Conservation (phyloP, 345 rosid species). For the Geranium brycei region DNA sequence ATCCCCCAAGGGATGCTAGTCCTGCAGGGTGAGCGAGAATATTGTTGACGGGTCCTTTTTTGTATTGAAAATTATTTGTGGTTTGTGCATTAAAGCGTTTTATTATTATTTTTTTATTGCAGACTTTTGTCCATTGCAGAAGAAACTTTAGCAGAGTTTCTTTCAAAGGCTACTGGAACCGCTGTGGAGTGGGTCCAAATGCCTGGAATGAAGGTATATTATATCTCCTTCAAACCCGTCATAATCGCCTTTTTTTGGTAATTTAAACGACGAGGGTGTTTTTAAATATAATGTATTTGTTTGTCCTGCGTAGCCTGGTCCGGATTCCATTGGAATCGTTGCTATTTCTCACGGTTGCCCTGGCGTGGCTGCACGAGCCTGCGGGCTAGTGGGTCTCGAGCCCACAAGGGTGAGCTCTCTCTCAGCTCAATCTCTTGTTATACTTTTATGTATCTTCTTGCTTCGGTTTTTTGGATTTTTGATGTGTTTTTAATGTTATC, state of each 20-base stretch:
- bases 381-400: slow-evolving; percentile 99
- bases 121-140: slow-evolving; percentile 99
- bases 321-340: slow-evolving; percentile 99
- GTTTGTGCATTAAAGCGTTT: slow-evolving; percentile 10
- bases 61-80: slow-evolving; percentile 5
- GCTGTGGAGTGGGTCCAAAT: slow-evolving; percentile 99
- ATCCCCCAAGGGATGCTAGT: slow-evolving; percentile 99
- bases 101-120: slow-evolving; percentile 15
- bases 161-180: slow-evolving; percentile 99
- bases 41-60: slow-evolving; percentile 29
- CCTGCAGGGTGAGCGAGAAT: slow-evolving; percentile 93
- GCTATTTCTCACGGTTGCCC: slow-evolving; percentile 99
- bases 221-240: background rate
- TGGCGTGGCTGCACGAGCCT: slow-evolving; percentile 99
- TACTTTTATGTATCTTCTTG: background rate
- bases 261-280: too few relatives aligned
- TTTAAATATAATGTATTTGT: background rate
- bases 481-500: background rate
- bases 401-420: slow-evolving; percentile 82
- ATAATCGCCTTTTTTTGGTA: too few relatives aligned
- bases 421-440: background rate
- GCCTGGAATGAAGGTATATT: slow-evolving; percentile 99
- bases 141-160: slow-evolving; percentile 99
- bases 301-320: slow-evolving; percentile 71
- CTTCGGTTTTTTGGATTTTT: background rate